phyloP scores from a whole-genome alignment of 2,329 filamentous ascomycete genomes.

The Aureobasidium sp. region DNA sequence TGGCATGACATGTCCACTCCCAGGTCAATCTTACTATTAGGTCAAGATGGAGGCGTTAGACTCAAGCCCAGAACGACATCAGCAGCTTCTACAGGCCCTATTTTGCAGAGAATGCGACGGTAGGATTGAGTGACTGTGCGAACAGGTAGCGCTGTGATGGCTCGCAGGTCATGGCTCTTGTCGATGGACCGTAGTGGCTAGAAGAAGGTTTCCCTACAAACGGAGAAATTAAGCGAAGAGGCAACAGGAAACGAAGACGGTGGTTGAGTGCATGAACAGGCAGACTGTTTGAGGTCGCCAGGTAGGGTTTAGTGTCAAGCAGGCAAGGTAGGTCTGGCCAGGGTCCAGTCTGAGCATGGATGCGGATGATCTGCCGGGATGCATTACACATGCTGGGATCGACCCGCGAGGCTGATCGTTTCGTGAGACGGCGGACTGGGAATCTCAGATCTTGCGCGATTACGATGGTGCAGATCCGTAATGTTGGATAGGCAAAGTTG shows the following conservation, averaged over 20 bases:
- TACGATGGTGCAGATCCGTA: neutral
- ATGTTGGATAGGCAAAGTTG: neutral
- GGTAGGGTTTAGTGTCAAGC: neutral
- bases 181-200: neutral
- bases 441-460: neutral
- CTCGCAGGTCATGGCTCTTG: neutral
- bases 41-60: neutral
- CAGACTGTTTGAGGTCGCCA: neutral
- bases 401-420: neutral
- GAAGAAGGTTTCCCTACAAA: neutral
- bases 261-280: neutral
- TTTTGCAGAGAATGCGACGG: neutral
- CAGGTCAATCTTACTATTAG: neutral
- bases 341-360: neutral
- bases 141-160: neutral
- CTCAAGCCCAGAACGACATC: neutral
- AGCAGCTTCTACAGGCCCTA: neutral
- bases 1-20: neutral
- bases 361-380: conserved; percentile 1
- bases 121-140: neutral
- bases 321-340: neutral
- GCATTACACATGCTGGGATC: neutral
- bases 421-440: neutral
- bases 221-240: neutral
- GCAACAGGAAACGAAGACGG: neutral